Conservation (phyloP, 169 alveolate genomes). For the Sarcocystis neurona region DNA sequence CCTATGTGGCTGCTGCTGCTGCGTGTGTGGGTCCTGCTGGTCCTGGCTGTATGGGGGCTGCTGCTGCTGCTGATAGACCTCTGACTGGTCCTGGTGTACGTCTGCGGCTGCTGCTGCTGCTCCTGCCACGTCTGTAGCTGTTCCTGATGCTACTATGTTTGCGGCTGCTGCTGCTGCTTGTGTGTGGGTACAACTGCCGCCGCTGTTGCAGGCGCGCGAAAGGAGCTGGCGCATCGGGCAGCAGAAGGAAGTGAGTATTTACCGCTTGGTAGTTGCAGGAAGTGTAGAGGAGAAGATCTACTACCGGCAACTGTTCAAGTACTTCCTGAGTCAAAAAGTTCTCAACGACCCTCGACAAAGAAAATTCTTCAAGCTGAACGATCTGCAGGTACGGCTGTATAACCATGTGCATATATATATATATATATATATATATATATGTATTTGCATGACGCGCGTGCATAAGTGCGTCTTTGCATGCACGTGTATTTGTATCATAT, state of each 20-base stretch:
- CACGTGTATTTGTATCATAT: background rate
- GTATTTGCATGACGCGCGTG: background rate
- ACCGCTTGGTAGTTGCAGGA: slow-evolving; percentile 79
- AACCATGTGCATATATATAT: background rate
- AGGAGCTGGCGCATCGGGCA: slow-evolving; percentile 91
- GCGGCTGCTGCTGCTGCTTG: background rate
- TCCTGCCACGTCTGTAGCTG: background rate
- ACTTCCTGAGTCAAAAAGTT: slow-evolving; percentile 73
- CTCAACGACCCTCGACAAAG: slow-evolving; percentile 70
- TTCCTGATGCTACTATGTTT: background rate
- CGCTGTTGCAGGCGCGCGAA: slow-evolving; percentile 82
- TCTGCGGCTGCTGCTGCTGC: background rate
- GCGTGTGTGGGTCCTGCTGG: too few species aligned
- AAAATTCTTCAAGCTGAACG: slow-evolving; percentile 70
- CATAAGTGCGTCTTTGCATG: background rate
- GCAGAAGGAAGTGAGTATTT: slow-evolving; percentile 83
- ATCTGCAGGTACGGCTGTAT: slow-evolving; percentile 41
- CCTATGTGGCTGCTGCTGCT: background rate
- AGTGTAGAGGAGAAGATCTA: slow-evolving; percentile 82
- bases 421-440: slow-evolving; percentile 8
- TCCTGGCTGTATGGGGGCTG: background rate
- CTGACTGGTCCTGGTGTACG: background rate
- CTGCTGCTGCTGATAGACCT: background rate
- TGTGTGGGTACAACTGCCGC: too few species aligned
- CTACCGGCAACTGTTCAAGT: slow-evolving; percentile 79